Conservation (phyloP, 1,139 yeast genomes). For the Blastobotrys capitulatus region DNA sequence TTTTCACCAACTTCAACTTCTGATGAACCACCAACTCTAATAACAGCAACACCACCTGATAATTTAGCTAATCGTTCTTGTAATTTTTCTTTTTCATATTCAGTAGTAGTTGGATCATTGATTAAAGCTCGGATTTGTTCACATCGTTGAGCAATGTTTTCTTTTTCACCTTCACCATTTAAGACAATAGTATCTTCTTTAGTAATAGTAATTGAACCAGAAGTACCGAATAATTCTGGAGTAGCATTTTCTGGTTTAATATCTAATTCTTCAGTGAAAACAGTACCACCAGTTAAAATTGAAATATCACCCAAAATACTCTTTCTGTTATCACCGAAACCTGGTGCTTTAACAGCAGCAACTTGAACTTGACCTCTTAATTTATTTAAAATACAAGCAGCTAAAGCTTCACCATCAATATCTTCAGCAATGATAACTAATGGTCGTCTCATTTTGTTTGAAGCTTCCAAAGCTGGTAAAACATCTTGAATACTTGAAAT, state of each 20-base stretch:
- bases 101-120: slow-evolving; percentile 68
- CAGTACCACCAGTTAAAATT: slow-evolving; percentile 95
- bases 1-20: slow-evolving; percentile 99
- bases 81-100: slow-evolving; percentile 94
- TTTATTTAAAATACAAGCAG: slow-evolving; percentile 97
- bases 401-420: slow-evolving; percentile 97
- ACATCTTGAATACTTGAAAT: slow-evolving; percentile 89
- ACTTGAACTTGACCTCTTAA: slow-evolving; percentile 99
- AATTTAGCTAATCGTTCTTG: slow-evolving; percentile 98
- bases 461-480: slow-evolving; percentile 88
- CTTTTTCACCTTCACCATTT: slow-evolving; percentile 95
- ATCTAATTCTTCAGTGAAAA: slow-evolving; percentile 96
- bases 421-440: slow-evolving; percentile 94
- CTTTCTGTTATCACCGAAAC: slow-evolving; percentile 99
- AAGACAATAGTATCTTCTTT: slow-evolving; percentile 95
- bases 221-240: slow-evolving; percentile 83
- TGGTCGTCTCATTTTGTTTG: slow-evolving; percentile 95
- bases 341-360: slow-evolving; percentile 98
- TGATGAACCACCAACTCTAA: slow-evolving; percentile 96
- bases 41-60: slow-evolving; percentile 98
- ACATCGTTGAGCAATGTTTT: slow-evolving; percentile 81
- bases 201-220: slow-evolving; percentile 90
- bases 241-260: slow-evolving; percentile 96
- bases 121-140: slow-evolving; percentile 91
- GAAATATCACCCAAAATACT: slow-evolving; percentile 97